Base-by-base conservation (phyloP, 108 stramenopile species). In the Discostella pseudostelligera region DNA sequence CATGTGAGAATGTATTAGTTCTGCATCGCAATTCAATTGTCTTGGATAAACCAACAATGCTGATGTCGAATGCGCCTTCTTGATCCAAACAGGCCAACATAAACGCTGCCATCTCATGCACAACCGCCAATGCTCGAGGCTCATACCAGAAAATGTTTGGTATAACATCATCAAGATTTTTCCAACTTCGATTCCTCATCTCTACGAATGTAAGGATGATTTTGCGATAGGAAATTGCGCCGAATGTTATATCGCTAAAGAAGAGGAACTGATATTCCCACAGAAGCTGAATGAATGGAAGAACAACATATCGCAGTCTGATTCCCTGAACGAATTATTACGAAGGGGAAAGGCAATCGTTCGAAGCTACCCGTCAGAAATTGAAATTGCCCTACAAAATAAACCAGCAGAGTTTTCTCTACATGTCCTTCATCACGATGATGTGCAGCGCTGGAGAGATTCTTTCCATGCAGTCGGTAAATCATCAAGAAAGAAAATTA, bases 181-280 rank as follows among this genome's bases (percentile, higher is more conserved):
- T 51, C 89, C 89, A 16, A 42, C 79, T 44, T 79, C 89, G 22
- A 79, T 80, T 6, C 1, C n/a, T 28, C 75, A 77, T 25, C 19
- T 10, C 45, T 72, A 60, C 56, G 43, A 65, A 39, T 46, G 25
- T 1, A 25, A 40, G 20, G 55, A 44, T 48, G 66, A 57, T 25
- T 22, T 47, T 24, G 48, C 60, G 16, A 62, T 64, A 21, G 78
- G 78, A 13, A 74, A 79, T 44, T 79, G 78, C 24, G 39, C 22
- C 8, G 16, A 62, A 39, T 79, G 78, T 54, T 63, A 62, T 50
- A n/a, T 26, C 5, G 78, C 69, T 3, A 74, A 69, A 37, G 51
- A 70, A 39, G 50, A 57, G 47, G 67, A 43, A 45, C 40, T 32
- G 9, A 39, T 39, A 16, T 70, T 79, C 14, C 72, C 62, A 1